Evolutionary conservation across 2,329 filamentous ascomycete species (phyloP).

Genomic region (Fusarium sp.): DNA sequence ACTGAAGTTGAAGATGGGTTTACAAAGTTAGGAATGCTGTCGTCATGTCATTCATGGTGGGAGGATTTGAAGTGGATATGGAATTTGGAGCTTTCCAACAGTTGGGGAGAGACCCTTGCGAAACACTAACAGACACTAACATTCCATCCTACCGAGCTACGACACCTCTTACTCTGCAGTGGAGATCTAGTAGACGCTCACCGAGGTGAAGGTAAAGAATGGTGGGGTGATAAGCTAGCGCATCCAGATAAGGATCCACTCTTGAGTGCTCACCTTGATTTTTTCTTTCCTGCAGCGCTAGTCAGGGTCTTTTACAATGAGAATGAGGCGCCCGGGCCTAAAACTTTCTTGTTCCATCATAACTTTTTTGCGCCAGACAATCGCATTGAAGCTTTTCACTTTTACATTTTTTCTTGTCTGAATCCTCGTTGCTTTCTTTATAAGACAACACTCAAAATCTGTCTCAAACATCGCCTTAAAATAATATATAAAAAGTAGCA

Average conservation of each 20-base stretch:
- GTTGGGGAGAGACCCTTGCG: slow-evolving; percentile 40
- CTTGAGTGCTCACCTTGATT: slow-evolving; percentile 49
- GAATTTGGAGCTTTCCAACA: slow-evolving; percentile 45
- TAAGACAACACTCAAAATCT: neutral
- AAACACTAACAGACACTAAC: slow-evolving; percentile 9
- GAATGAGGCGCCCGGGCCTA: neutral
- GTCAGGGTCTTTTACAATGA: slow-evolving; percentile 29
- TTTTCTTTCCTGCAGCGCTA: slow-evolving; percentile 43
- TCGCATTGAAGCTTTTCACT: neutral
- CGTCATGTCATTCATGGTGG: slow-evolving; percentile 46
- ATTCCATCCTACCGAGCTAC: too few species aligned
- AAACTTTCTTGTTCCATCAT: slow-evolving; percentile 19
- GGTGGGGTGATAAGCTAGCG: slow-evolving; percentile 37
- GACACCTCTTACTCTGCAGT: too few species aligned
- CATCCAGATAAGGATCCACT: slow-evolving; percentile 28
- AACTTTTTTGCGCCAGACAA: slow-evolving; percentile 31
- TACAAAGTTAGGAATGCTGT: slow-evolving; percentile 41
- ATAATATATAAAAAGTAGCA: neutral
- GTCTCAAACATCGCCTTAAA: neutral
- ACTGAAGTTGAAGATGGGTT: slow-evolving; percentile 32
- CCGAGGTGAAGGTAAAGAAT: slow-evolving; percentile 32
- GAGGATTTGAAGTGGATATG: slow-evolving; percentile 14
- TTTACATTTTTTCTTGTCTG: too few species aligned
- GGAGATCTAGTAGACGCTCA: slow-evolving; percentile 25
- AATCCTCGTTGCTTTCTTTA: neutral